phyloP scores from a whole-genome alignment of 2,329 filamentous ascomycete species.

The Aspergillus arachidicola region DNA sequence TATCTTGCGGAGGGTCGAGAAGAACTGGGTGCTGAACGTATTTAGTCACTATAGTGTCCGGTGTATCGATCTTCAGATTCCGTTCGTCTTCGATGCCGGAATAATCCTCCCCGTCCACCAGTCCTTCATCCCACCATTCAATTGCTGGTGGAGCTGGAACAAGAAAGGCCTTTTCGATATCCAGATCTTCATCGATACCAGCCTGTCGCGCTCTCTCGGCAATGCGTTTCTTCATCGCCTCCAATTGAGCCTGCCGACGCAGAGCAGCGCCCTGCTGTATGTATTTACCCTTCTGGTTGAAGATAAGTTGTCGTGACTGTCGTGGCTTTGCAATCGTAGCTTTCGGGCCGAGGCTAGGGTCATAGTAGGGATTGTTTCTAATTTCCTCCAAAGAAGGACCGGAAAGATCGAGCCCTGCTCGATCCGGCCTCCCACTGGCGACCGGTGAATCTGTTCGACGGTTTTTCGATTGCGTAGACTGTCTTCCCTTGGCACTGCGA shows the following conservation, averaged over 20 bases:
- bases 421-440: slow-evolving; percentile 44
- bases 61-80: slow-evolving; percentile 71
- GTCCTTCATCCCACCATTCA: slow-evolving; percentile 97
- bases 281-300: slow-evolving; percentile 97
- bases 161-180: slow-evolving; percentile 86
- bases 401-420: slow-evolving; percentile 57
- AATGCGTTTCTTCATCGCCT: slow-evolving; percentile 93
- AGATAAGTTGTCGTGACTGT: slow-evolving; percentile 75
- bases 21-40: slow-evolving; percentile 93
- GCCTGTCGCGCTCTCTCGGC: slow-evolving; percentile 83
- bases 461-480: slow-evolving; percentile 55
- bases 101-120: slow-evolving; percentile 77
- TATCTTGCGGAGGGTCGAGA: slow-evolving; percentile 88
- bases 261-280: slow-evolving; percentile 91
- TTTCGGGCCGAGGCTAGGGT: slow-evolving; percentile 66
- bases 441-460: slow-evolving; percentile 51
- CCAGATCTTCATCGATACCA: slow-evolving; percentile 89
- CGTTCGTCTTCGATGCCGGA: slow-evolving; percentile 65
- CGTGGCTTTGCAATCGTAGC: slow-evolving; percentile 62
- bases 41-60: slow-evolving; percentile 85
- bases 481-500: slow-evolving; percentile 43
- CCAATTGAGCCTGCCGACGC: slow-evolving; percentile 81
- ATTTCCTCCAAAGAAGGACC: slow-evolving; percentile 61
- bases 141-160: slow-evolving; percentile 82
- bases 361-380: slow-evolving; percentile 79